phyloP scores from a whole-genome alignment of 257 asterid genomes.

The Solanum bulbocastanum region DNA sequence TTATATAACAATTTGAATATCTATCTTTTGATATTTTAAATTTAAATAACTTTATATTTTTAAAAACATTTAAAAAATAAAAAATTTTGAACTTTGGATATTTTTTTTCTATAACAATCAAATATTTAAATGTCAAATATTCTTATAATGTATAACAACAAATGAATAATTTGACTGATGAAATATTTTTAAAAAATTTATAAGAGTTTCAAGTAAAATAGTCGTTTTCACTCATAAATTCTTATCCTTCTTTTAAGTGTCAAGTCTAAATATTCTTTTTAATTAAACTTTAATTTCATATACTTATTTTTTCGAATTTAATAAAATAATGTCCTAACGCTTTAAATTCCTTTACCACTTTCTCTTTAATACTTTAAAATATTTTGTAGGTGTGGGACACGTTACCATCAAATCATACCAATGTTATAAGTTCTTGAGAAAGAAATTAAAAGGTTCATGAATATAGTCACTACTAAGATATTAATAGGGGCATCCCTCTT shows the following conservation, averaged over 20 bases:
- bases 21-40: too few species aligned
- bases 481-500: neutral
- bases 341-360: neutral
- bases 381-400: neutral
- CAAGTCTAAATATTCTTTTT: neutral
- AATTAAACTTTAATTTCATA: neutral
- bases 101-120: neutral
- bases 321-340: neutral
- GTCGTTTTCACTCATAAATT: neutral
- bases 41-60: too few species aligned
- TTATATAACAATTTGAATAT: too few species aligned
- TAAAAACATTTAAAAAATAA: too few species aligned
- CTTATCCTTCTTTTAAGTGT: neutral
- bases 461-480: neutral
- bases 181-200: neutral
- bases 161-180: neutral
- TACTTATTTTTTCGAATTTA: neutral
- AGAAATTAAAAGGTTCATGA: neutral
- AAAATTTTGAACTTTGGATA: neutral
- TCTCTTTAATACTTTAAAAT: neutral
- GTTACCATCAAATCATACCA: neutral
- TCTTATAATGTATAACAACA: neutral
- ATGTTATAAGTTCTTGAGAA: neutral
- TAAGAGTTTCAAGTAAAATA: neutral
- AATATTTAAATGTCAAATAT: neutral